Evolutionary conservation across 371 early-diverging fungal species (phyloP), one percentile per base, ranked within the genome.

Genomic region (Batkoa obscura): DNA sequence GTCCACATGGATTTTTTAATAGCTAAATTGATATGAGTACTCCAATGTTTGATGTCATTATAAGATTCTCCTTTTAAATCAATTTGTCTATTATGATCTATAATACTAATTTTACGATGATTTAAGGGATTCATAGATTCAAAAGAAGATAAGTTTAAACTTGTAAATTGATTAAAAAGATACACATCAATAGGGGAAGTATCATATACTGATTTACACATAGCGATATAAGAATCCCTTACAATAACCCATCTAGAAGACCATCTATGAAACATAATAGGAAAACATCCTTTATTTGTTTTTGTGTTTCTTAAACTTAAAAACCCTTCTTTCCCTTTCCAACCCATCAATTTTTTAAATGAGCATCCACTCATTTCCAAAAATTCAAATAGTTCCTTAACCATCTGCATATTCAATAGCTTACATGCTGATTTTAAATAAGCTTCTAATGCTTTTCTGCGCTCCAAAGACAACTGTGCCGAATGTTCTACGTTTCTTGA

Each of bases 241-340:
- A 88, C 69, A 9, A 81, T 62, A 32, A 84, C 75, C 89, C 89
- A 88, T 60, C 76, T 71, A 13, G 70, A 73, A 34, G 61, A 66
- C 84, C 84, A 84, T 1, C 63, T 6, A 41, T 45, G 30, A 15
- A 35, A 41, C 0, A 49, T 12, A 23, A 13, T n/a, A n/a, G 50
- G 42, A 10, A 47, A 15, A 15, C 50, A 58, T 1, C 51, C 39
- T 48, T 58, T 38, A 32, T 3, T 13, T 2, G 33, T n/a, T 35
- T 42, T 39, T 13, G 32, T 33, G 2, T 17, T 17, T 13, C 43
- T 23, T 41, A 73, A 70, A 1, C 79, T 72, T 60, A 88, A 59
- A 56, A 78, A 78, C 9, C 83, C 84, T 61, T 88, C 89, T 58
- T 84, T 85, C 48, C 86, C 86, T 59, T 88, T 88, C 87, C 86